A percentile compares a stretch with the other conserved stretches of the same genome.
These are phyloP conservation scores for Corniculantispora saksenae DNA, from an alignment of 2,329 filamentous ascomycete species.

Conservation along the genomic window DNA sequence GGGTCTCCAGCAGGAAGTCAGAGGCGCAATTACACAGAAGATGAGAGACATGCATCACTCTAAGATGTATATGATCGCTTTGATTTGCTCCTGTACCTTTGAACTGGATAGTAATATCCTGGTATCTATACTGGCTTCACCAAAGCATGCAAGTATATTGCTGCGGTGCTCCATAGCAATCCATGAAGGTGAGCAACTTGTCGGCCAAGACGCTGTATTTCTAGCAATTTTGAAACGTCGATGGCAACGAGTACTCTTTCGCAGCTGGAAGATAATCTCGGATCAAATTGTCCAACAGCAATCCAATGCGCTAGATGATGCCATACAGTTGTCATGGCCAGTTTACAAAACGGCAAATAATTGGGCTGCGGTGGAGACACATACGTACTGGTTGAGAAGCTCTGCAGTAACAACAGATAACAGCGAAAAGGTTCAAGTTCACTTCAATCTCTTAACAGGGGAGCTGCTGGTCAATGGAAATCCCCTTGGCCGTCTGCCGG, in stretches of 20 bases:
- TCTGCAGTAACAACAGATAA: background rate
- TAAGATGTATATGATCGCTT: background rate
- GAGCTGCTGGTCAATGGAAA: slow-evolving; percentile 54
- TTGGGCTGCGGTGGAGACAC: background rate
- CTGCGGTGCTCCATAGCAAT: background rate
- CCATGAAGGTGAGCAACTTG: background rate
- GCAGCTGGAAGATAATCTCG: background rate
- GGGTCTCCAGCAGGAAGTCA: background rate
- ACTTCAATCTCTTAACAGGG: slow-evolving; percentile 53
- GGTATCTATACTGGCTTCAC: background rate
- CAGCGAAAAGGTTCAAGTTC: slow-evolving; percentile 31
- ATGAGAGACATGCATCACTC: background rate
- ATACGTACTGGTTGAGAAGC: background rate
- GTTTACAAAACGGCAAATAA: background rate
- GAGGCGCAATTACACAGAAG: background rate
- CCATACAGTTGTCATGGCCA: background rate
- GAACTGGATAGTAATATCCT: background rate
- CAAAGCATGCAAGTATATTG: background rate
- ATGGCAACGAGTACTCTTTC: background rate
- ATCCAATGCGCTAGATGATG: background rate
- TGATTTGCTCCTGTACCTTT: slow-evolving; percentile 1
- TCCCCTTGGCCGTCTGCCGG: slow-evolving; percentile 49
- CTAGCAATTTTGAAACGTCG: background rate
- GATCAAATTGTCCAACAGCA: background rate
- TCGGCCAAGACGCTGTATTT: background rate